A percentile compares a stretch with the other conserved stretches of the same genome.
phyloP scores from a whole-genome alignment of 345 rosid genomes.

The Orychophragmus violaceus region DNA sequence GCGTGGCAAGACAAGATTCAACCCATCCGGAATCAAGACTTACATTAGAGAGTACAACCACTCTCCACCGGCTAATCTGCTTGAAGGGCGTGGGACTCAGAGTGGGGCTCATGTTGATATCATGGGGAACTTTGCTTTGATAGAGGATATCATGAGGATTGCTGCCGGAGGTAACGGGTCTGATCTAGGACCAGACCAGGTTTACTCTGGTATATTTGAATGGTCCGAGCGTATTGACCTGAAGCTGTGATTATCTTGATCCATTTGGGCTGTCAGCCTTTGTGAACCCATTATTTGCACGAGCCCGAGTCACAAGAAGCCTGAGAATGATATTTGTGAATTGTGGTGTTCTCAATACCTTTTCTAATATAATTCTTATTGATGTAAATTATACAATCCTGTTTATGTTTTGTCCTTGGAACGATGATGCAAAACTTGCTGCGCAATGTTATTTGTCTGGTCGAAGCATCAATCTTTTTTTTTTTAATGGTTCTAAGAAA shows the following conservation, averaged over 20 bases:
- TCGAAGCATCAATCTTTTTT: background rate
- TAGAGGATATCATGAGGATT: constrained; percentile 77
- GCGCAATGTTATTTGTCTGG: constrained; percentile 8
- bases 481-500: background rate
- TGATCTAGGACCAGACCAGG: constrained; percentile 77
- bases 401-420: background rate
- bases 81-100: constrained; percentile 89
- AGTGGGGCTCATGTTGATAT: constrained; percentile 93
- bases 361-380: background rate
- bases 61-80: constrained; percentile 75
- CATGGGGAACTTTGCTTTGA: constrained; percentile 93
- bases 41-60: constrained; percentile 74
- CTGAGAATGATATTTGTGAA: constrained; percentile 17
- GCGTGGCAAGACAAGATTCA: constrained; percentile 90
- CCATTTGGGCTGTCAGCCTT: background rate
- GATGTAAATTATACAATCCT: constrained; percentile 16
- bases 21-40: constrained; percentile 76
- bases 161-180: constrained; percentile 86
- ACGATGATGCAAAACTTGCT: constrained; percentile 4
- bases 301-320: constrained; percentile 12
- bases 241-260: constrained; percentile 37
- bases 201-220: constrained; percentile 67
- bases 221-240: constrained; percentile 80
- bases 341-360: constrained; percentile 15
- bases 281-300: constrained; percentile 12